phyloP scores from a whole-genome alignment of 768 basidiomycete species.

The Myochromella boudieri region DNA sequence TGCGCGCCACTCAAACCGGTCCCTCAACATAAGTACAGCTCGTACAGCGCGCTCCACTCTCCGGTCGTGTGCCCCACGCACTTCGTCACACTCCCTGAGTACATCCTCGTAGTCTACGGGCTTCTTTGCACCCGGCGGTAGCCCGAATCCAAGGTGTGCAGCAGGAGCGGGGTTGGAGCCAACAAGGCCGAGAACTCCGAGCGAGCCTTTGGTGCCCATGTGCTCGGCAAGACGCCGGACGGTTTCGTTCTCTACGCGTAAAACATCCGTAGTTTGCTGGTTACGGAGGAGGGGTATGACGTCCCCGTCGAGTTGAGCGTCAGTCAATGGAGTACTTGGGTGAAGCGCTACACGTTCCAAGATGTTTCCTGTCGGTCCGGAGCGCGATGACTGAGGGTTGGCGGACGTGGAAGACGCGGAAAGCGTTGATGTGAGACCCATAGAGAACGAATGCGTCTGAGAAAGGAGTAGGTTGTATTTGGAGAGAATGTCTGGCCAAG shows the following conservation, averaged over 20 bases:
- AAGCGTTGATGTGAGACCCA: conserved; percentile 31
- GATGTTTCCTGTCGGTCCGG: conserved; percentile 35
- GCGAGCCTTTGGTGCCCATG: conserved; percentile 59
- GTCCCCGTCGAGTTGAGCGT: conserved; percentile 70
- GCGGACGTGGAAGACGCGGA: conserved; percentile 4
- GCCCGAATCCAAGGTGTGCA: conserved; percentile 8
- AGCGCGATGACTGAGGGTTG: conserved; percentile 2
- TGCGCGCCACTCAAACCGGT: conserved; percentile 82
- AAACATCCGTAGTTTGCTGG: conserved; percentile 76
- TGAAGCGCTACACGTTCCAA: conserved; percentile 72
- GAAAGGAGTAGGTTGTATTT: conserved; percentile 86
- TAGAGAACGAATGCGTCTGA: conserved; percentile 78
- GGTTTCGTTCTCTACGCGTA: conserved; percentile 67
- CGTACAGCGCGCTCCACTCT: conserved; percentile 77
- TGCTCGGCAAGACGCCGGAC: conserved; percentile 70
- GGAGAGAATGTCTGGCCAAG: conserved; percentile 85
- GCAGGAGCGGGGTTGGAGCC: conserved; percentile 27
- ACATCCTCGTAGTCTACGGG: conserved; percentile 60
- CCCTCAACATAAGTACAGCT: conserved; percentile 74
- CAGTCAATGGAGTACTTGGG: conserved; percentile 55
- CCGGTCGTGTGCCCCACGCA: conserved; percentile 69
- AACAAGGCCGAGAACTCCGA: conserved; percentile 43
- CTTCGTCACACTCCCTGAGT: conserved; percentile 61
- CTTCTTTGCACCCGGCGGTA: conserved; percentile 27
- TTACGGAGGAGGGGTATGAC: conserved; percentile 75